A percentile compares a stretch with the other conserved stretches of the same genome.
These are phyloP conservation scores for Penicillium sp. DNA, from an alignment of 2,329 filamentous ascomycete species.

Conservation along the genomic window DNA sequence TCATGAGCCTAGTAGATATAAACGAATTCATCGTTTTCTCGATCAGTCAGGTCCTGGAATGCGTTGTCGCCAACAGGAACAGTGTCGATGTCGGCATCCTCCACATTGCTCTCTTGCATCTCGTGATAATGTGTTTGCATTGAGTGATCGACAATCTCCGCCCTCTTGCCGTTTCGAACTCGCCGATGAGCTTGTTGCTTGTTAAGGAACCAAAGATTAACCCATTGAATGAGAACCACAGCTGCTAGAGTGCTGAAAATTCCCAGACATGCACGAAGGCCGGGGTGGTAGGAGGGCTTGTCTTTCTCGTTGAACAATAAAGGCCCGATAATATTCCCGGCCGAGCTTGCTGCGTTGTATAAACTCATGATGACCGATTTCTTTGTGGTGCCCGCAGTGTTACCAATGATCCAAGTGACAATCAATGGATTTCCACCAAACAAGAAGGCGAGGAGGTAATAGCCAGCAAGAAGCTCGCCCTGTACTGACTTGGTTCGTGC, in stretches of 20 bases:
- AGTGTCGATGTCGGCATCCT: slow-evolving; percentile 17
- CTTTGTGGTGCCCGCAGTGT: slow-evolving; percentile 69
- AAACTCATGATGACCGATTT: slow-evolving; percentile 65
- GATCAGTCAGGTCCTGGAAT: slow-evolving; percentile 64
- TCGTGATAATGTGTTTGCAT: slow-evolving; percentile 59
- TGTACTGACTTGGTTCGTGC: slow-evolving; percentile 45
- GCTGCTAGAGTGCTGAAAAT: slow-evolving; percentile 53
- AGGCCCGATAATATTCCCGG: slow-evolving; percentile 68
- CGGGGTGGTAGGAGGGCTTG: slow-evolving; percentile 60
- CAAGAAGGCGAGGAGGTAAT: slow-evolving; percentile 67
- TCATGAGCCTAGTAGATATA: slow-evolving; percentile 54
- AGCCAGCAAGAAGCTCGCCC: slow-evolving; percentile 57
- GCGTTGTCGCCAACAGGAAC: slow-evolving; percentile 51
- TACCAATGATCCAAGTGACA: slow-evolving; percentile 68
- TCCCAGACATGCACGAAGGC: slow-evolving; percentile 54
- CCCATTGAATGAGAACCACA: slow-evolving; percentile 56
- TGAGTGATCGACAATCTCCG: slow-evolving; percentile 59
- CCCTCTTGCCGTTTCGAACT: slow-evolving; percentile 62
- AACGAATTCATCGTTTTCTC: slow-evolving; percentile 68
- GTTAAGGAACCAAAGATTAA: slow-evolving; percentile 56
- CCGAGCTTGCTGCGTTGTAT: slow-evolving; percentile 63
- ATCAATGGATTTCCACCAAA: slow-evolving; percentile 67
- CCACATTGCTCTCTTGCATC: slow-evolving; percentile 16
- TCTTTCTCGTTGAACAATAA: slow-evolving; percentile 61
- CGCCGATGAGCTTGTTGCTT: slow-evolving; percentile 57